Base-by-base conservation (phyloP, 495 filamentous ascomycete species). In the Symbiotaphrina buchneri region DNA sequence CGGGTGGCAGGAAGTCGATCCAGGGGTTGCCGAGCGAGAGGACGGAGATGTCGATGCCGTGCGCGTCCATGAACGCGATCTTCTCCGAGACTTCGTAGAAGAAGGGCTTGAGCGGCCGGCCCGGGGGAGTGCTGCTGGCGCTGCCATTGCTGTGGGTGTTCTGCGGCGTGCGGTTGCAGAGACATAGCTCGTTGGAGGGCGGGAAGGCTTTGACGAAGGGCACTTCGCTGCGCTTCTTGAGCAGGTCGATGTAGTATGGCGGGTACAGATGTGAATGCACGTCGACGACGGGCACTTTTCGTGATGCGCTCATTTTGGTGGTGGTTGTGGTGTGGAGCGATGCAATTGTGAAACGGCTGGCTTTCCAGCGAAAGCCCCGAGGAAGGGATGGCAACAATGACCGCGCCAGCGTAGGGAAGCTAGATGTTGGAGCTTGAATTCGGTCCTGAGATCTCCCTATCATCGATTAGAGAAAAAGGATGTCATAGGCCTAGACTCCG, bases 241-340 rank as follows among this genome's bases (percentile, higher is more conserved):
- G 71, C 44, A 93, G 69, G 33, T 62, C 48, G 58, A 93, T 69
- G 51, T 84, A 95, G 6, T 66, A 61, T 0, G 76, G 76, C 0
- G 82, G 78, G 49, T 94, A 93, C 55, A 94, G 69, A 59, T 95
- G 85, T 7, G 84, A 92, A 56, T 94, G 85, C 43, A 94, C 65
- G 52, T 94, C 85, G n/a, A 23, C 7, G 1, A 61, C 64, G 0
- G 65, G 64, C 3, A 69, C 59, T 0, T 6, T 31, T 6, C 5
- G 13, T 3, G 14, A 29, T 11, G 5, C 11, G 11, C 27, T 8
- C 19, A 4, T 7, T 11, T 29, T 29, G 6, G 19, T 29, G 27
- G 27, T n/a, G n/a, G n/a, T n/a, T n/a, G n/a, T n/a, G n/a, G n/a
- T n/a, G n/a, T n/a, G n/a, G n/a, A n/a, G n/a, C n/a, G n/a, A n/a